Conservation (phyloP, 495 filamentous ascomycete genomes). For the Jackrogersella minutella region DNA sequence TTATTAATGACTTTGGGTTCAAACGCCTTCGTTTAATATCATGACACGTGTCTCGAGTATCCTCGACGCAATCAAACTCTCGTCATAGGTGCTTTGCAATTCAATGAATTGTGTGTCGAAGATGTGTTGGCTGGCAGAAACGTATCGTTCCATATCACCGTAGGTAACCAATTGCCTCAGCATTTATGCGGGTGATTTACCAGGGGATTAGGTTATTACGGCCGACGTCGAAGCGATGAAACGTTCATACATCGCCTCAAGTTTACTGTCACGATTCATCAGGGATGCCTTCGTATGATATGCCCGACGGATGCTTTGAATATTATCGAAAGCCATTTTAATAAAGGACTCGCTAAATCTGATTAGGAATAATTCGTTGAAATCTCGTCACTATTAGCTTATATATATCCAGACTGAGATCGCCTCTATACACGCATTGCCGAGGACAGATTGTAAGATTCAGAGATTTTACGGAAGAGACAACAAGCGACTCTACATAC, state of each 20-base stretch:
- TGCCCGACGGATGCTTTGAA: not conserved
- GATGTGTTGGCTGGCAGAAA: slow-evolving; percentile 8
- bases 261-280: not conserved
- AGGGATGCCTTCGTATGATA: not conserved
- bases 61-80: not conserved
- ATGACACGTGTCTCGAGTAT: slow-evolving; percentile 16
- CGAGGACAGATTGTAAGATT: not conserved
- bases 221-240: slow-evolving; percentile 13
- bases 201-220: not conserved
- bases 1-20: slow-evolving; percentile 6
- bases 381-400: not conserved
- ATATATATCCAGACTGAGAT: not conserved
- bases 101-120: not conserved
- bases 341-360: not conserved
- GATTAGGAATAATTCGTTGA: not conserved
- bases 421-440: not conserved
- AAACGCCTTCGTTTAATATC: slow-evolving; percentile 11
- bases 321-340: not conserved
- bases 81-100: not conserved
- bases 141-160: not conserved
- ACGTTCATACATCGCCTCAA: slow-evolving; percentile 10
- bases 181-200: slow-evolving; percentile 15
- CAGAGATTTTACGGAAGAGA: not conserved
- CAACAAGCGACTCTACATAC: not conserved
- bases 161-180: slow-evolving; percentile 8